Evolutionary conservation across 2,329 filamentous ascomycete genomes (phyloP).

Genomic region (Aureobasidium sp.): DNA sequence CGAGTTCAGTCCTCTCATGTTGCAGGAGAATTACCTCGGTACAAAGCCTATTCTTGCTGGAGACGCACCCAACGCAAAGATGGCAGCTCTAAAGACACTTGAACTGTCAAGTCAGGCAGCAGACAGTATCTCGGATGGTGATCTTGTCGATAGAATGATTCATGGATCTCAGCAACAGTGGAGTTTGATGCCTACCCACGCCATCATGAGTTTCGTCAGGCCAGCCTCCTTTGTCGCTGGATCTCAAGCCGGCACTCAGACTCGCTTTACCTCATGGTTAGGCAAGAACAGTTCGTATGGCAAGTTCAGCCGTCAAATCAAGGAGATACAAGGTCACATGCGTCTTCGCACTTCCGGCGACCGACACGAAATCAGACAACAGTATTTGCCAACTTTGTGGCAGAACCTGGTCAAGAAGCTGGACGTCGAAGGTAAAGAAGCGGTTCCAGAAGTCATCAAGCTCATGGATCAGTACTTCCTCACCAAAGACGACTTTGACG

Average conservation of each 20-base stretch:
- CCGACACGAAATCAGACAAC: conserved; percentile 85
- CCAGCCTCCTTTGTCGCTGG: conserved; percentile 84
- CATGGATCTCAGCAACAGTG: conserved; percentile 97
- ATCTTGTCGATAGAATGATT: conserved; percentile 95
- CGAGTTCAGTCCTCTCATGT: conserved; percentile 94
- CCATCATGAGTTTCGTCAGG: conserved; percentile 87
- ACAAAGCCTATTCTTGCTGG: conserved; percentile 65
- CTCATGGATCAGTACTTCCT: conserved; percentile 97
- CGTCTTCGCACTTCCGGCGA: conserved; percentile 83
- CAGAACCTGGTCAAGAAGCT: conserved; percentile 68
- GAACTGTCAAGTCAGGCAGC: conserved; percentile 83
- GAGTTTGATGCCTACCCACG: conserved; percentile 95
- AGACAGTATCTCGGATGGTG: conserved; percentile 93
- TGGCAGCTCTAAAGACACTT: conserved; percentile 72
- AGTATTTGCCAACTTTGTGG: conserved; percentile 88
- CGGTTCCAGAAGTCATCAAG: conserved; percentile 75
- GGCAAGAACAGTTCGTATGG: conserved; percentile 86
- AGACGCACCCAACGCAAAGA: conserved; percentile 45
- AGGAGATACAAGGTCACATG: conserved; percentile 97
- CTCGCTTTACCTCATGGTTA: conserved; percentile 83
- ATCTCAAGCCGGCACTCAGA: conserved; percentile 57
- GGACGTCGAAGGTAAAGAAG: conserved; percentile 71
- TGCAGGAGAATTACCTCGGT: conserved; percentile 93
- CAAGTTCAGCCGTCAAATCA: conserved; percentile 70
- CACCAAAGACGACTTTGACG: conserved; percentile 90